A percentile compares a stretch with the other conserved stretches of the same genome.
Evolutionary conservation across 139 green algal genomes (phyloP).

Genomic region (Picochlorum sp.): DNA sequence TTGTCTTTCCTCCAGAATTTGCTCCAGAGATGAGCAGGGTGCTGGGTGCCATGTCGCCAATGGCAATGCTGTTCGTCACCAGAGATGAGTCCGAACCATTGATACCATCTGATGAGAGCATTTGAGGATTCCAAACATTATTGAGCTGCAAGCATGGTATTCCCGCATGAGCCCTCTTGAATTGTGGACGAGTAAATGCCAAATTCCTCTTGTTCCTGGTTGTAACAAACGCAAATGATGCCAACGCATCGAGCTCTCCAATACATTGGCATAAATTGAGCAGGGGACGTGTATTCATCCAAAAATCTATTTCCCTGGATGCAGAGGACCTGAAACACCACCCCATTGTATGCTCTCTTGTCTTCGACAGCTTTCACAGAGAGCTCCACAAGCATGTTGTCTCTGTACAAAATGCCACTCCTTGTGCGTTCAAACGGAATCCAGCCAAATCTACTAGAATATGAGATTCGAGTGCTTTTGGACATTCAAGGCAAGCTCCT

Average conservation of each 20-base stretch:
- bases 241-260: conserved; percentile 53
- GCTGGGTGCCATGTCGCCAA: conserved; percentile 26
- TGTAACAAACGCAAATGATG: conserved; percentile 45
- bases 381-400: neutral
- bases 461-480: too few species aligned
- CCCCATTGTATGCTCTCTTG: neutral
- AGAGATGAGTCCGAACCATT: neutral
- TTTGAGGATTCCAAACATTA: conserved; percentile 53
- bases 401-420: neutral
- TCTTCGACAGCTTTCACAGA: conserved; percentile 1
- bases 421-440: too few species aligned
- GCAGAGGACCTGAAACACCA: neutral
- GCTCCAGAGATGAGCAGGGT: conserved; percentile 58
- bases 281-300: conserved; percentile 9
- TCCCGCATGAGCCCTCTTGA: conserved; percentile 8
- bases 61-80: conserved; percentile 45
- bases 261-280: conserved; percentile 6
- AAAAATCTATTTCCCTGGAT: neutral
- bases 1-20: conserved; percentile 53
- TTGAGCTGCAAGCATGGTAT: conserved; percentile 15
- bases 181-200: conserved; percentile 43
- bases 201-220: conserved; percentile 14
- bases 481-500: too few species aligned
- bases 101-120: conserved; percentile 13
- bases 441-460: too few species aligned